phyloP scores from a whole-genome alignment of 306 rosid genomes.

The Lathyrus sativus region DNA sequence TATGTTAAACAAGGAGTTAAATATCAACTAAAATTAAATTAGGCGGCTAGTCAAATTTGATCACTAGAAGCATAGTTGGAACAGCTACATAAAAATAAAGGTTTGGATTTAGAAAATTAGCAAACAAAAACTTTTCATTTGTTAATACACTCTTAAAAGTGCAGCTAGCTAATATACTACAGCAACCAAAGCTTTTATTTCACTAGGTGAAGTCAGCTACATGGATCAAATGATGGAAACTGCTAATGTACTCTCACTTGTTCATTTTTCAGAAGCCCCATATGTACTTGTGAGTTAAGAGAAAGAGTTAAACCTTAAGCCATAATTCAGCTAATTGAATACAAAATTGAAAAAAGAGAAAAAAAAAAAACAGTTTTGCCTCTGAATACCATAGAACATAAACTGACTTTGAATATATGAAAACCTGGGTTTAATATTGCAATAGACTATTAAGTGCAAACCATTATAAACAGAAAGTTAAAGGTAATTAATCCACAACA shows the following conservation, averaged over 20 bases:
- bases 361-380: background rate
- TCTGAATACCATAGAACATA: background rate
- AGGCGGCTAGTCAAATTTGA: background rate
- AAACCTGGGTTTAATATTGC: slow-evolving; percentile 6
- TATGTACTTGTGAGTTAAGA: background rate
- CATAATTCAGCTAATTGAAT: background rate
- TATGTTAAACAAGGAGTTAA: slow-evolving; percentile 2
- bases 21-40: background rate
- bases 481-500: slow-evolving; percentile 23
- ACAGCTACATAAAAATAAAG: slow-evolving; percentile 3
- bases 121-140: background rate
- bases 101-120: background rate
- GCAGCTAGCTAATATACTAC: background rate
- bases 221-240: background rate
- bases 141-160: background rate
- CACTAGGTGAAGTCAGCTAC: background rate
- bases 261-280: background rate
- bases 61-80: background rate
- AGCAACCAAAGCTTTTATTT: background rate
- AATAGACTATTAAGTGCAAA: background rate
- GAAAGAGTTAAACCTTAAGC: background rate
- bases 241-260: background rate
- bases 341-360: background rate
- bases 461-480: background rate
- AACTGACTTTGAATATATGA: background rate